phyloP scores from a whole-genome alignment of 164 flowering plant species.

The Vitis labrusca region DNA sequence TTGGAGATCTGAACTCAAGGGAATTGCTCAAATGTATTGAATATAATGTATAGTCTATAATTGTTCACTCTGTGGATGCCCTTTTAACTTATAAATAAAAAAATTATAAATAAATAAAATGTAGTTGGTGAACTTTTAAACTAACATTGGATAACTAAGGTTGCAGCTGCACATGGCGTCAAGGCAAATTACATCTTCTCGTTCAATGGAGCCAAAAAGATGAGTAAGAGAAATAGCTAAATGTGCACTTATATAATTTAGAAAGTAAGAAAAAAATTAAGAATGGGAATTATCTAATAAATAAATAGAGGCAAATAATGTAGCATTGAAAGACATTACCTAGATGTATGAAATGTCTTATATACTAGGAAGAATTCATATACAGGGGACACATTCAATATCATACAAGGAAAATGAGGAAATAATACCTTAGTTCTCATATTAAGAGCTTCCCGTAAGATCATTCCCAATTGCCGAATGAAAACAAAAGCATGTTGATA shows the following conservation, averaged over 20 bases:
- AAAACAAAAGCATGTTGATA: constrained; percentile 91
- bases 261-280: not conserved
- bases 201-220: not conserved
- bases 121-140: too few relatives aligned
- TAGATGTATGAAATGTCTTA: constrained; percentile 1
- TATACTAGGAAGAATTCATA: not conserved
- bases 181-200: not conserved
- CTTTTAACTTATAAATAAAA: too few relatives aligned
- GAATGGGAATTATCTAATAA: not conserved
- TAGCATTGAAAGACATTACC: not conserved
- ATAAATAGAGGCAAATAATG: not conserved
- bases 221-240: not conserved
- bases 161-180: too few relatives aligned
- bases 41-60: too few relatives aligned
- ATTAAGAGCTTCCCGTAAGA: constrained; percentile 71
- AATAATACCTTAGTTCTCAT: constrained; percentile 63
- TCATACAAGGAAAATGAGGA: not conserved
- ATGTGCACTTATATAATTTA: not conserved
- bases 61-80: too few relatives aligned
- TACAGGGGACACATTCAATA: not conserved
- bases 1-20: too few relatives aligned
- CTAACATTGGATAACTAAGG: too few relatives aligned
- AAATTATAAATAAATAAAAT: too few relatives aligned
- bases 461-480: constrained; percentile 86
- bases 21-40: too few relatives aligned